phyloP scores from a whole-genome alignment of 495 filamentous ascomycete species.

The Stereocaulon alpinum region DNA sequence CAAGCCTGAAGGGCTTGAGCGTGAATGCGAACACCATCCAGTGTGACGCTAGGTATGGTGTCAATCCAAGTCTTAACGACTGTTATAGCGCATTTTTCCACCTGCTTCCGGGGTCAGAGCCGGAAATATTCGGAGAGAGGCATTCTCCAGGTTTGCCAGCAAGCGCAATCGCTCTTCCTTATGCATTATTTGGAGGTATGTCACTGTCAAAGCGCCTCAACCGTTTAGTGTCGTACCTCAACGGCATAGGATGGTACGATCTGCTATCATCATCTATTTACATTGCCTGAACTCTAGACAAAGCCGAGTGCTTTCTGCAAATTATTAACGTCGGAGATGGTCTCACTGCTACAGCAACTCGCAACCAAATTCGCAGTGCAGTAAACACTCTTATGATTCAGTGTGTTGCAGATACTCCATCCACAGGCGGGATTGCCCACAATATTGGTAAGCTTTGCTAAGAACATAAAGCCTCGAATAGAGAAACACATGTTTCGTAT shows the following conservation, averaged over 20 bases:
- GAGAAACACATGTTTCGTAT: not conserved
- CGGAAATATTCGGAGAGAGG: not conserved
- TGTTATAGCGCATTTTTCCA: not conserved
- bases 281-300: not conserved
- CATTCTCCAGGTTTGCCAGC: not conserved
- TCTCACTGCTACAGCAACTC: conserved; percentile 1
- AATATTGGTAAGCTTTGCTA: conserved; percentile 3
- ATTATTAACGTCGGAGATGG: not conserved
- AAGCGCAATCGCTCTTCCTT: not conserved
- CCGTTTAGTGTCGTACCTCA: not conserved
- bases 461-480: not conserved
- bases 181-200: not conserved
- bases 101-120: not conserved
- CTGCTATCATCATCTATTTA: not conserved
- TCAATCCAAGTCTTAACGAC: conserved; percentile 1
- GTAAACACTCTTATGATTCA: not conserved
- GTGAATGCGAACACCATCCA: not conserved
- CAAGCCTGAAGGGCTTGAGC: not conserved
- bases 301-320: conserved; percentile 8
- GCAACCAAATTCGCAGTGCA: conserved; percentile 3
- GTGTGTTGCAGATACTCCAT: not conserved
- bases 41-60: not conserved
- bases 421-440: conserved; percentile 3
- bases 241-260: not conserved
- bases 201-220: not conserved